Base-by-base conservation (phyloP, 2,329 filamentous ascomycete species). In the Colletotrichum sp. region DNA sequence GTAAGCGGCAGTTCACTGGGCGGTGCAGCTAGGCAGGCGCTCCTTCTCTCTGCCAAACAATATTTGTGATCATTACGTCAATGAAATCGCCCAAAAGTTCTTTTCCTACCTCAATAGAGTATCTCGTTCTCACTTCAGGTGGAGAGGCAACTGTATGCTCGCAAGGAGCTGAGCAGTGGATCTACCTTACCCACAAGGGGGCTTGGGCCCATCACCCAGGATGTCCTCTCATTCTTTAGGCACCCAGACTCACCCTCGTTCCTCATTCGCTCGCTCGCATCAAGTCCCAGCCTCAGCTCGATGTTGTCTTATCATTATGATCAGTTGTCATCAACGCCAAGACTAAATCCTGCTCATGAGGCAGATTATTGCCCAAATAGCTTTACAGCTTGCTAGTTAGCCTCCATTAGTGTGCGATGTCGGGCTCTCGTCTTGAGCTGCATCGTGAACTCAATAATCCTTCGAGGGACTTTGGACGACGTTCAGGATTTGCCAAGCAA, bases 321-420 rank as follows among this genome's bases (percentile, higher is more conserved):
- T 22, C 44, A 49, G 44, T 49, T 49, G 44, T 49, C 44, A 49
- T 49, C 11, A 2, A 22, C 11, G 44, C 44, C 44, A 49, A 49
- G 44, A 49, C 44, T 1, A 0, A 9, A 4, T 13, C 3, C 5
- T 49, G 44, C 44, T 13, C 9, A 13, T 22, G 44, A 49, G 44
- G 44, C 3, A 49, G 11, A 49, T 49, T 4, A 1, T 49, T 22
- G 1, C 3, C 44, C n/a, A 49, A 49, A 49, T 1, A 49, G n/a
- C 0, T 13, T 49, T 1, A 49, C n/a, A 49, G 44, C 3, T 49
- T 0, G 9, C n/a, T 22, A n/a, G 6, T 49, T 7, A 0, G 2
- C n/a, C 3, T 22, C n/a, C 11, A 22, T 4, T 0, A 49, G 3
- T 22, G 11, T 22, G 19, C 9, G 11, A 12, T 49, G 9, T 22